Base-by-base conservation (phyloP, 495 filamentous ascomycete genomes). In the Penicillium odoratum region DNA sequence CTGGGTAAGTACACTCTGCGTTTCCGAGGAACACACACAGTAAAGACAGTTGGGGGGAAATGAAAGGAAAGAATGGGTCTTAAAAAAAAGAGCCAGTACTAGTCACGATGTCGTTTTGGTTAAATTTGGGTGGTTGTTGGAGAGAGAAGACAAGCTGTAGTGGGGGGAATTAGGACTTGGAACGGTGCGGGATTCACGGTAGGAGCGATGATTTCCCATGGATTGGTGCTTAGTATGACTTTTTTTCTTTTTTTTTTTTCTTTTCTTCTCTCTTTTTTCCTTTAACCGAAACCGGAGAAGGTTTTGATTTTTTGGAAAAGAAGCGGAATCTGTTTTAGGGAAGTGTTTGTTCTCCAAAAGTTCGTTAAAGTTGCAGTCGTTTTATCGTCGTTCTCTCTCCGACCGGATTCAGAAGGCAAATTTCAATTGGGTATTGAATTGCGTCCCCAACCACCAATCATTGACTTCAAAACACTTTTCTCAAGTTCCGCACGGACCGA, bases 31-130 rank as follows among this genome's bases (percentile, higher is more conserved):
- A 56, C 47, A 21, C 52, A 34, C 13, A 42, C 52, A 55, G 29
- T 43, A 47, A 55, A 31, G 40, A 55, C 34, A 43, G 51, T 21
- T 36, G 50, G 59, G 53, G 50, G 34, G 55, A 49, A 51, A 31
- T 15, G 16, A 57, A 58, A 52, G 42, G 52, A 66, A 64, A 59
- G 61, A 61, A 56, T 64, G 64, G 58, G 52, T 55, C 33, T 31
- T 51, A 18, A n/a, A 16, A 53, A 40, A 28, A 42, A 9, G 33
- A 61, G 53, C 4, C 33, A 58, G 51, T 44, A 60, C 60, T 56
- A 63, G 64, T 66, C 60, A 66, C 64, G 53, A 61, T 66, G 63
- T 66, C 63, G 60, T 65, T 50, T 21, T 21, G 21, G 21, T 21
- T 50, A 42, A 51, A 51, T 55, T 55, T 59, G 31, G 51, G 51